Base-by-base conservation (phyloP, 805 yeast genomes). In the Lipomyces mesembrius region DNA sequence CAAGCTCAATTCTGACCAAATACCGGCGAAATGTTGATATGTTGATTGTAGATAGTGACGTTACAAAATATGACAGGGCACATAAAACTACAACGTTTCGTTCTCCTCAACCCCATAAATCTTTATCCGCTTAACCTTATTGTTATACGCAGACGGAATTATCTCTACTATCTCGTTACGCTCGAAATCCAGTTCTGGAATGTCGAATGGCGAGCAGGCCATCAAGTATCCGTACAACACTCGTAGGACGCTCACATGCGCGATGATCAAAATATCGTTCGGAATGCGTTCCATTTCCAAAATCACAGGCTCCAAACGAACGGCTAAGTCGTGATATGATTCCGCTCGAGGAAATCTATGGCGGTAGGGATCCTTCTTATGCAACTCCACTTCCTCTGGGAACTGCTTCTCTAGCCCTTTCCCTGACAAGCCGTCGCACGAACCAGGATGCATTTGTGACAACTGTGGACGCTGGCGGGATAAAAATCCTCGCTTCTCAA, bases 271-370 rank as follows among this genome's bases (percentile, higher is more conserved):
- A 17, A 95, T 84, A 76, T 92, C 97, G 62, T 91, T 85, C 22
- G 78, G 73, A 85, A 90, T 88, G 72, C 98, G 85, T 77, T 95
- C 99, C 87, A 95, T 88, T 77, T 95, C 98, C 76, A 95, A 83
- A 68, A 95, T 86, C 63, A 95, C 82, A 0, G 98, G 97, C 78
- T 95, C 99, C 79, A 95, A 85, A 73, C 97, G 87, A 49, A 95
- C 89, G 0, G 99, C 98, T 65, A 95, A 83, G 78, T 95, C 99
- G 78, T 95, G 99, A 76, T 92, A 95, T 60, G 96, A 90, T 79
- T 95, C 99, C 0, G 96, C 92, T 60, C 98, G 83, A 2, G 97
- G 91, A 76, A 85, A 95, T 67, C 99, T 83, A 76, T 89, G 94
- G 78, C 95, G 98, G 75, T 95, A 95, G 1, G 97, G 97, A 76